A percentile compares a stretch with the other conserved stretches of the same genome.
Evolutionary conservation across 1,284 basidiomycete genomes (phyloP).

Genomic region (Uromyces viciae-fabae): DNA sequence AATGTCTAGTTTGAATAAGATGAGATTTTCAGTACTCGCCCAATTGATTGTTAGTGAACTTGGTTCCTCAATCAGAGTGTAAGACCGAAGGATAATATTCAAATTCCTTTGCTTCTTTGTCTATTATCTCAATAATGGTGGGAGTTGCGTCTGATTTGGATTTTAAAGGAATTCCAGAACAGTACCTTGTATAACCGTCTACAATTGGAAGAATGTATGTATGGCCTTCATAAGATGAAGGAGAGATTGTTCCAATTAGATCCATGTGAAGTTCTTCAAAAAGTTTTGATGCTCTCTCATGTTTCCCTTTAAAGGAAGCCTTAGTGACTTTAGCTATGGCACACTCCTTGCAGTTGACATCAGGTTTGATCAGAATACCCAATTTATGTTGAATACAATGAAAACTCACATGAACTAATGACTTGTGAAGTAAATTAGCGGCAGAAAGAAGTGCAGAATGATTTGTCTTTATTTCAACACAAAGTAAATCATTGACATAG

Average conservation of each 20-base stretch:
- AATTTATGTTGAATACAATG: background rate
- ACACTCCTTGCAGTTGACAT: background rate
- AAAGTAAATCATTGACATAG: background rate
- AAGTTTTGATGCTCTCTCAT: background rate
- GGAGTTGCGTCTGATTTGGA: background rate
- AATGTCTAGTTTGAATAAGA: no score
- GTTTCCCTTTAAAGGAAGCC: background rate
- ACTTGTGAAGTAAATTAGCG: background rate
- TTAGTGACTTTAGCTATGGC: background rate
- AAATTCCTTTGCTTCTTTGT: background rate
- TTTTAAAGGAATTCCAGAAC: background rate
- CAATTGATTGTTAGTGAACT: no score
- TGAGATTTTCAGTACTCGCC: no score
- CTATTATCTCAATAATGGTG: background rate
- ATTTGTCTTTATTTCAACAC: background rate
- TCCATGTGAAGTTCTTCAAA: conserved; percentile 4
- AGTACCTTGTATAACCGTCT: background rate
- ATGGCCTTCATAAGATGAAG: no score
- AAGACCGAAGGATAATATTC: no score
- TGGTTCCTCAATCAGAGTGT: no score
- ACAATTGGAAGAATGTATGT: background rate
- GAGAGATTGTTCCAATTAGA: background rate
- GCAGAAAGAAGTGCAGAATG: background rate
- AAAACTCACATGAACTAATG: background rate
- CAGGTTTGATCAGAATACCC: background rate